These are phyloP conservation scores for Dunaliella primolecta DNA, from an alignment of 139 green algal species.

Conservation along the genomic window DNA sequence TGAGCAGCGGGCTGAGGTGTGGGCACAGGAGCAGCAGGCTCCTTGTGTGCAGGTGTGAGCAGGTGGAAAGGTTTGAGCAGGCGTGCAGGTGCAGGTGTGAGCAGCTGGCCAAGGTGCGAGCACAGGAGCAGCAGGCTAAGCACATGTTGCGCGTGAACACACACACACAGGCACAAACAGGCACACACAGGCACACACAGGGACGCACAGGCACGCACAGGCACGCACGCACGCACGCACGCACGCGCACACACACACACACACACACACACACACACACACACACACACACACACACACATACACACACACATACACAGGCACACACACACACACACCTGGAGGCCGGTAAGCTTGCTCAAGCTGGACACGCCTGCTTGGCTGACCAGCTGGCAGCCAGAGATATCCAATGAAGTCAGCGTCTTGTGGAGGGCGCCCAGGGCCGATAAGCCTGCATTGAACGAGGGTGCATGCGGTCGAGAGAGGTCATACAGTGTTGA, in stretches of 20 bases:
- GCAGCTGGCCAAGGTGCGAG: too few species aligned
- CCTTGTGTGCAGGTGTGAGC: too few species aligned
- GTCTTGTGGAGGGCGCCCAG: slow-evolving; percentile 17
- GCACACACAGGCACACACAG: not conserved
- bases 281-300: not conserved
- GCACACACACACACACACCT: not conserved
- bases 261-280: not conserved
- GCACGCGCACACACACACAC: not conserved
- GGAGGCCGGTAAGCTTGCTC: slow-evolving; percentile 23
- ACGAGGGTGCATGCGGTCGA: too few species aligned
- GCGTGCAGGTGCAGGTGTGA: too few species aligned
- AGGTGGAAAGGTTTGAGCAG: too few species aligned
- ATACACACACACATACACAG: slow-evolving; percentile 8
- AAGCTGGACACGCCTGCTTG: slow-evolving; percentile 38
- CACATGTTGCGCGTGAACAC: too few species aligned
- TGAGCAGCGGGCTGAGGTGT: too few species aligned
- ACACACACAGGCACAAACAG: too few species aligned
- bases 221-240: not conserved
- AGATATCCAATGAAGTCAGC: slow-evolving; percentile 46
- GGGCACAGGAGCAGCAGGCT: too few species aligned
- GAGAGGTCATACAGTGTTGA: too few species aligned
- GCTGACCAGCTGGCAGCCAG: slow-evolving; percentile 50
- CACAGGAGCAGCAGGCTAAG: too few species aligned
- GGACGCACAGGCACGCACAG: not conserved
- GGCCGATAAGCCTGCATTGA: slow-evolving; percentile 36